phyloP scores from a whole-genome alignment of 2,329 filamentous ascomycete species.

The Fusarium napiforme region DNA sequence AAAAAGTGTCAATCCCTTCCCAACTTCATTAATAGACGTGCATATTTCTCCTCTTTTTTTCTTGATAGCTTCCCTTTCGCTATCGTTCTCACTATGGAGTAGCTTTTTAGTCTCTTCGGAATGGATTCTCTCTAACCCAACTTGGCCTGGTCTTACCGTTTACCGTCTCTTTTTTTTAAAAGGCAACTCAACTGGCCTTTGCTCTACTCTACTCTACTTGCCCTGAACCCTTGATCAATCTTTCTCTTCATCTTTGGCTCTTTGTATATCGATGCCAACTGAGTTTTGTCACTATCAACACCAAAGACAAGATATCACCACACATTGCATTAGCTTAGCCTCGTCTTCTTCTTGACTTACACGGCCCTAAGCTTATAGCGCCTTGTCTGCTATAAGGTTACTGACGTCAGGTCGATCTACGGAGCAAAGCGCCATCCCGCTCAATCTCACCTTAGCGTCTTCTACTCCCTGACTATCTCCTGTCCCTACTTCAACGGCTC shows the following conservation, averaged over 20 bases:
- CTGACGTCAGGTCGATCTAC: constrained; percentile 26
- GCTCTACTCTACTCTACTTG: neutral
- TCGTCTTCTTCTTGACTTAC: neutral
- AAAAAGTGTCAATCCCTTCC: neutral
- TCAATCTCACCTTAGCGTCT: constrained; percentile 21
- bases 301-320: neutral
- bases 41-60: constrained; percentile 18
- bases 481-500: neutral
- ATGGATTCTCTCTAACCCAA: constrained; percentile 5
- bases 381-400: neutral
- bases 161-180: constrained; percentile 11
- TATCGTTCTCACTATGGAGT: neutral
- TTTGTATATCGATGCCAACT: neutral
- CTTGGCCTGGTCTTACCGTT: constrained; percentile 2
- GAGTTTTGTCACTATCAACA: neutral
- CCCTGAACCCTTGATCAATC: neutral
- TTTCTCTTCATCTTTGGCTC: neutral
- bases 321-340: too few species aligned
- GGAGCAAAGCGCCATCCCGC: constrained; percentile 16
- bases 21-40: neutral
- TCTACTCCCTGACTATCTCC: constrained; percentile 16
- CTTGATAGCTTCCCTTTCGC: constrained; percentile 13
- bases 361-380: neutral
- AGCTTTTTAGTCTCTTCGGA: neutral
- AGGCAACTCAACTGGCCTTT: neutral